Base-by-base conservation (phyloP, 2,329 filamentous ascomycete species). In the Nothopassalora personata region DNA sequence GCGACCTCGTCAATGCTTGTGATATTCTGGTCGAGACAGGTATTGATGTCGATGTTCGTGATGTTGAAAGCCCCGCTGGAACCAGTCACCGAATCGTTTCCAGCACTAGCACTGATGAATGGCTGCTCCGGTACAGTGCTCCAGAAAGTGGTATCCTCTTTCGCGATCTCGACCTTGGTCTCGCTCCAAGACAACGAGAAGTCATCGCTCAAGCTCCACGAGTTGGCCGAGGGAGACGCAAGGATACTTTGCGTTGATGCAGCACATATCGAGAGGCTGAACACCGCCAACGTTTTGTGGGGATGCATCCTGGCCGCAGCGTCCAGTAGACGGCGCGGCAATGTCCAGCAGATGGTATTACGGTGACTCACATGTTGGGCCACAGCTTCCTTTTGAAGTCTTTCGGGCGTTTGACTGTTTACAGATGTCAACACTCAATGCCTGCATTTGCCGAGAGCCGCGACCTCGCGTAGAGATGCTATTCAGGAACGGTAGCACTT, bases 41-140 rank as follows among this genome's bases (percentile, higher is more conserved):
- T 63, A 48, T 65, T 49, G 23, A 60, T 47, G 43, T 69, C 66
- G 43, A 69, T 59, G 3, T 67, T 53, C 1, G 65, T 65, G 48
- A 68, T 67, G 34, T 68, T 66, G 61, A 67, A 67, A 11, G 66
- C 65, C 28, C 66, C 66, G 47, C 63, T 64, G 9, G 66, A 65
- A 8, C 63, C 62, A 46, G 48, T 46, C n/a, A 66, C 56, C 6
- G 58, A 63, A 50, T 69, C 66, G 27, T 67, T 61, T 4, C 66
- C 66, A 43, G 61, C 65, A 47, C 66, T 68, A 2, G 67, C 67
- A 51, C 64, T 66, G 45, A 69, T 63, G 51, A 69, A 68, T 15
- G 66, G 66, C 53, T 59, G 52, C 9, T 53, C 54, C 4, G 62
- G 47, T 3, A 57, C 56, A 2, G 67, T 63, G 28, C 51, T 64